Conservation (phyloP, 371 early-diverging fungal species). For the Quaeritorhiza haematococci region DNA sequence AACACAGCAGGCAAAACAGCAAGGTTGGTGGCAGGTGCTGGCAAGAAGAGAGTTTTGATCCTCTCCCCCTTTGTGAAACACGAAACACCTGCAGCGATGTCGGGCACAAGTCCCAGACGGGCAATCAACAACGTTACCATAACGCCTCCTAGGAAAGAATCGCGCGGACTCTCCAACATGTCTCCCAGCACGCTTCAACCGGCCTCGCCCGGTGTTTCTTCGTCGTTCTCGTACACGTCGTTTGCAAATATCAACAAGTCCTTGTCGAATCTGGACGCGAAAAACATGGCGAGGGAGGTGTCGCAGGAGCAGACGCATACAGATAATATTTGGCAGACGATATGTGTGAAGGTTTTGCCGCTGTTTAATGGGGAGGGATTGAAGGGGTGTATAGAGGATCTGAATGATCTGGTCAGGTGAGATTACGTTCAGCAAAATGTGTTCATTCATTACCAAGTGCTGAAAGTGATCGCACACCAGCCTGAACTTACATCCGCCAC, state of each 20-base stretch:
- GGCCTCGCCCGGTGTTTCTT: conserved; percentile 10
- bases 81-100: too few species aligned
- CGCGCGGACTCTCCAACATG: too few species aligned
- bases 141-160: too few species aligned
- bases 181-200: too few species aligned
- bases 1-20: too few species aligned
- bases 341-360: conserved; percentile 71
- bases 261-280: conserved; percentile 57
- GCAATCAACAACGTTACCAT: too few species aligned
- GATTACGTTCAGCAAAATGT: too few species aligned
- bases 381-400: conserved; percentile 73
- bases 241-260: conserved; percentile 34
- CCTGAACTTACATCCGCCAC: conserved; percentile 3
- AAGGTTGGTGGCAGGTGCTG: too few species aligned
- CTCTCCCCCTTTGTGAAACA: too few species aligned
- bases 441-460: too few species aligned
- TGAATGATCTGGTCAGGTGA: conserved; percentile 74
- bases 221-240: conserved; percentile 4
- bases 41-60: too few species aligned
- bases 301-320: conserved; percentile 22
- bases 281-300: conserved; percentile 56
- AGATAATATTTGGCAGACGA: conserved; percentile 58
- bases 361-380: conserved; percentile 83
- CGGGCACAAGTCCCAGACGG: too few species aligned
- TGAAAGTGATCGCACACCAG: not conserved